These are phyloP conservation scores for Boechera retrofracta DNA, from an alignment of 345 rosid genomes.

Conservation along the genomic window DNA sequence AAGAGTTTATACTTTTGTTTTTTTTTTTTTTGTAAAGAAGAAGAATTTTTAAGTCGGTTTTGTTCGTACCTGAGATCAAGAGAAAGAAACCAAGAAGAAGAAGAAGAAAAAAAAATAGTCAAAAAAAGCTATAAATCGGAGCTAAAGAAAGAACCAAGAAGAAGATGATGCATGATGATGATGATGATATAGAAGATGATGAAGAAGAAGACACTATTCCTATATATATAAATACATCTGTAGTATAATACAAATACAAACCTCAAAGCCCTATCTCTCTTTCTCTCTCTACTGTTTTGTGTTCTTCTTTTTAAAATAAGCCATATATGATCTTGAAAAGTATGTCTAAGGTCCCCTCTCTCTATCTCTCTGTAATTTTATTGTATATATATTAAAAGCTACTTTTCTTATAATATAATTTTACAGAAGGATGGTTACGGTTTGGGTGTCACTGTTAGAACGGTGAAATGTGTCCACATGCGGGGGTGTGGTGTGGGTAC, in stretches of 20 bases:
- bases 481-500: constrained; percentile 52
- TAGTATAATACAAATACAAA: constrained; percentile 39
- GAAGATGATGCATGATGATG: constrained; percentile 50
- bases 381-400: background rate
- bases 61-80: constrained; percentile 46
- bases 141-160: constrained; percentile 49
- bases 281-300: constrained; percentile 35
- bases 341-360: constrained; percentile 34
- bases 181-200: constrained; percentile 37
- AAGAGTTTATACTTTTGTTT: constrained; percentile 29
- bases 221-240: constrained; percentile 4
- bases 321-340: constrained; percentile 43
- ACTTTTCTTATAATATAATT: background rate
- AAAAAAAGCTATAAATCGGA: constrained; percentile 42
- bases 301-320: constrained; percentile 34
- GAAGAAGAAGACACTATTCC: constrained; percentile 43
- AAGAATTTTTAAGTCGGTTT: constrained; percentile 5
- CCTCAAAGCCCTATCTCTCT: constrained; percentile 49
- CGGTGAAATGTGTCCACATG: constrained; percentile 63
- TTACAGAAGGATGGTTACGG: constrained; percentile 45
- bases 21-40: constrained; percentile 42
- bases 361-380: constrained; percentile 24
- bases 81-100: constrained; percentile 61
- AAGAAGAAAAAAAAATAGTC: constrained; percentile 17
- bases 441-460: constrained; percentile 49